Evolutionary conservation across 2,329 filamentous ascomycete species (phyloP).

Genomic region (Fusarium annulatum): DNA sequence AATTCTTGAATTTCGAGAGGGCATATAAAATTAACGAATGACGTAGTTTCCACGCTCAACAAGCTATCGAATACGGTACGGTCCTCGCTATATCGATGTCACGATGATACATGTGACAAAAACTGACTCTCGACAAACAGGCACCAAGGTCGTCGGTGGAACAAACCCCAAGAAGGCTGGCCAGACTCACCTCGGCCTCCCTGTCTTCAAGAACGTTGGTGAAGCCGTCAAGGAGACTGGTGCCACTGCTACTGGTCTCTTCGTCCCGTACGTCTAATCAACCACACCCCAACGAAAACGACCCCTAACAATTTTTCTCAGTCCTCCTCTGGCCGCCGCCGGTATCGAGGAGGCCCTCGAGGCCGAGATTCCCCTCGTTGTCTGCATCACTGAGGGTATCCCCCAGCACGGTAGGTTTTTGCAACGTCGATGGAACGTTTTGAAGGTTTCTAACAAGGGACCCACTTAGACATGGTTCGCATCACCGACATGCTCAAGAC

Average conservation of each 20-base stretch:
- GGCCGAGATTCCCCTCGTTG: slow-evolving; percentile 93
- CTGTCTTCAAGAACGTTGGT: slow-evolving; percentile 89
- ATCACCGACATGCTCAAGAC: slow-evolving; percentile 98
- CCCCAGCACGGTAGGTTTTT: slow-evolving; percentile 85
- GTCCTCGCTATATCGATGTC: slow-evolving; percentile 33
- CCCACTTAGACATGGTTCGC: slow-evolving; percentile 88
- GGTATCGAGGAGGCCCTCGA: slow-evolving; percentile 97
- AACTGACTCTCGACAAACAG: slow-evolving; percentile 58
- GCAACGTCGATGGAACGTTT: slow-evolving; percentile 8
- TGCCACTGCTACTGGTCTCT: slow-evolving; percentile 92
- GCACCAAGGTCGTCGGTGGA: slow-evolving; percentile 96
- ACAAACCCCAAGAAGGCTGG: slow-evolving; percentile 99
- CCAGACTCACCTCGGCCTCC: slow-evolving; percentile 85
- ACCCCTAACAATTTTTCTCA: slow-evolving; percentile 53
- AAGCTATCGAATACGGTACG: slow-evolving; percentile 98
- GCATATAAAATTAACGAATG: slow-evolving; percentile 23
- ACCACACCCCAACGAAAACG: slow-evolving; percentile 11
- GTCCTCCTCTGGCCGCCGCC: slow-evolving; percentile 88
- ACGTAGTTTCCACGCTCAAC: slow-evolving; percentile 91
- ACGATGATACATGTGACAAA: slow-evolving; percentile 44
- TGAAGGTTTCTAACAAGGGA: slow-evolving; percentile 22
- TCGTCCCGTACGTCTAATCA: slow-evolving; percentile 79
- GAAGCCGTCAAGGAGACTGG: slow-evolving; percentile 92
- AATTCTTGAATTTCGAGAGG: not conserved
- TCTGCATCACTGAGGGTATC: slow-evolving; percentile 98